Percentiles rank a stretch among this genome's conserved stretches.
phyloP scores from a whole-genome alignment of 208 protist species.

The Trypanosoma boissoni region DNA sequence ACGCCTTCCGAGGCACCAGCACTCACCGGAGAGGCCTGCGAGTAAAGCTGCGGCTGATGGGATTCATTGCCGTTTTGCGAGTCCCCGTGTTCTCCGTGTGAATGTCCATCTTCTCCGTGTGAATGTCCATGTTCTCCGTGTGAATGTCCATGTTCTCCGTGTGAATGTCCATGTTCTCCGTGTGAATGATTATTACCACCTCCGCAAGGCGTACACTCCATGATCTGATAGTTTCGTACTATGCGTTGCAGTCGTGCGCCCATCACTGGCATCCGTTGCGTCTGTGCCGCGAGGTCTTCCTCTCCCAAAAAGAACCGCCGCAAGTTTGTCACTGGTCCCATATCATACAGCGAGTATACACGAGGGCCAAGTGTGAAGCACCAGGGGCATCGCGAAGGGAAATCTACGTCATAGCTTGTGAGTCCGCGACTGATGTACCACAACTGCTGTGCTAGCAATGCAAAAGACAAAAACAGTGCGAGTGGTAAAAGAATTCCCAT shows the following conservation, averaged over 20 bases:
- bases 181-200: constrained; percentile 15
- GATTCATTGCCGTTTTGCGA: too few species aligned
- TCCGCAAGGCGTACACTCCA: constrained; percentile 20
- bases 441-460: constrained; percentile 38
- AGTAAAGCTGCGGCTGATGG: not conserved
- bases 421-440: constrained; percentile 54
- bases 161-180: constrained; percentile 22
- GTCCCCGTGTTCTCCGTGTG: not conserved
- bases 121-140: not conserved
- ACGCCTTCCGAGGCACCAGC: not conserved
- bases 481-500: constrained; percentile 43
- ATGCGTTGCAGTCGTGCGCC: constrained; percentile 39
- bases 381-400: constrained; percentile 52
- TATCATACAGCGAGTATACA: constrained; percentile 72
- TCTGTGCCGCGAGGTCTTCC: constrained; percentile 28
- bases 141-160: constrained; percentile 13
- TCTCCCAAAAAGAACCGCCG: constrained; percentile 38
- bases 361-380: constrained; percentile 55
- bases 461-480: constrained; percentile 32
- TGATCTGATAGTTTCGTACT: constrained; percentile 43
- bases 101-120: not conserved
- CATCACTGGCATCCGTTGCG: constrained; percentile 59
- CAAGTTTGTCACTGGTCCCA: constrained; percentile 42
- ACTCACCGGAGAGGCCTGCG: not conserved
- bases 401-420: constrained; percentile 61